A percentile compares a stretch with the other conserved stretches of the same genome.
Conservation (phyloP, 2,329 filamentous ascomycete genomes). For the Phoma herbarum region DNA sequence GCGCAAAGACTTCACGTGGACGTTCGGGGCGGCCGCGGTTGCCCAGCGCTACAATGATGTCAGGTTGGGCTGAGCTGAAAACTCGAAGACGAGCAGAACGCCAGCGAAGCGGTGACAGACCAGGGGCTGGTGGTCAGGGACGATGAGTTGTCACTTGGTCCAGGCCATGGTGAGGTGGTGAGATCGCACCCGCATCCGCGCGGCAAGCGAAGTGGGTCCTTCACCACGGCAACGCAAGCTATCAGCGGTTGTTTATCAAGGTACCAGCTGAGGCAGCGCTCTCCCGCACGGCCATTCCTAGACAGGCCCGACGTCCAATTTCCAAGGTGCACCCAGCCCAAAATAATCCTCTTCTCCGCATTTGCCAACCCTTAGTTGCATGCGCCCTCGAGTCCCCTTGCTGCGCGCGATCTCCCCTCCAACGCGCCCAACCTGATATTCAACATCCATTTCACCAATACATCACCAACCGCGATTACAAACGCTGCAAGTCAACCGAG, state of each 20-base stretch:
- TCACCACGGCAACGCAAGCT: conserved; percentile 22
- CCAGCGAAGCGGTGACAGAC: conserved; percentile 21
- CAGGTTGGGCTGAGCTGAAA: conserved; percentile 20
- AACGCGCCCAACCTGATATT: conserved; percentile 8
- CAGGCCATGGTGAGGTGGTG: conserved; percentile 8
- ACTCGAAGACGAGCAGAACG: conserved; percentile 20
- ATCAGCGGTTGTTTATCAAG: conserved; percentile 25
- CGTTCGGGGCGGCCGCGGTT: not conserved
- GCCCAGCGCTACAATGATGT: conserved; percentile 14
- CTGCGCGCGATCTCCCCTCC: conserved; percentile 10
- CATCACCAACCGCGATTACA: conserved; percentile 8
- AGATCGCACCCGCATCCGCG: conserved; percentile 18
- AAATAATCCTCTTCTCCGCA: conserved; percentile 37
- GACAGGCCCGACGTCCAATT: conserved; percentile 24
- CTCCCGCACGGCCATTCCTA: conserved; percentile 26
- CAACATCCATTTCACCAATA: conserved; percentile 10
- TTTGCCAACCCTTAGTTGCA: conserved; percentile 38
- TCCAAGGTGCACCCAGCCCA: conserved; percentile 27
- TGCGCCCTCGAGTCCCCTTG: conserved; percentile 29
- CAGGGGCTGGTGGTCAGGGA: conserved; percentile 17
- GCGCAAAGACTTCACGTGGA: not conserved
- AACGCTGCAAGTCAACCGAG: conserved; percentile 9
- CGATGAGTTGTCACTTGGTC: conserved; percentile 19
- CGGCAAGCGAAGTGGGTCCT: conserved; percentile 17
- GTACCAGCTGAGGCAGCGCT: conserved; percentile 20